These are phyloP conservation scores for Fonsecaea pugnacius DNA, from an alignment of 2,329 filamentous ascomycete genomes.

Conservation along the genomic window DNA sequence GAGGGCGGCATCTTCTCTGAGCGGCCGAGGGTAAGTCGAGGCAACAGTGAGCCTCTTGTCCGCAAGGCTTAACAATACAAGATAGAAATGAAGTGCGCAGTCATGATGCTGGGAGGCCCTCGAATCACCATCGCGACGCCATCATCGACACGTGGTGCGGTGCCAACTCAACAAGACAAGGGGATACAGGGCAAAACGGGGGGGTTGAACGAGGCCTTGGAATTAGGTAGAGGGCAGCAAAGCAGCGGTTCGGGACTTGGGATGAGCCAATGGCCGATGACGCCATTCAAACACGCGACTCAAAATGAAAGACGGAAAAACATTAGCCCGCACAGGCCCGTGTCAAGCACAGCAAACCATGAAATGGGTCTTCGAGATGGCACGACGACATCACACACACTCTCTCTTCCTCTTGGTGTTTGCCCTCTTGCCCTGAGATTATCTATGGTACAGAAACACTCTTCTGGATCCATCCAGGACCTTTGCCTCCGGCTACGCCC, in stretches of 20 bases:
- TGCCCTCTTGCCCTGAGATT: neutral
- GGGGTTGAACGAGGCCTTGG: neutral
- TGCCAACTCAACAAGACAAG: slow-evolving; percentile 4
- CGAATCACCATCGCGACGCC: slow-evolving; percentile 6
- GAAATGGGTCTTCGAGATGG: neutral
- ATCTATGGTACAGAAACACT: slow-evolving; percentile 21
- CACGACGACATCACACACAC: neutral
- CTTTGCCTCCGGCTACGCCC: neutral
- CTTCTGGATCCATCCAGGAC: slow-evolving; percentile 5
- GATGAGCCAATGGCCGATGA: slow-evolving; percentile 14
- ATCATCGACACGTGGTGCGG: slow-evolving; percentile 13
- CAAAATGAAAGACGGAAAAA: neutral
- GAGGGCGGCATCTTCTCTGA: slow-evolving; percentile 26
- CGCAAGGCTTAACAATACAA: slow-evolving; percentile 9
- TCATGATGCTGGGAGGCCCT: slow-evolving; percentile 15
- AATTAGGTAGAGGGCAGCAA: neutral
- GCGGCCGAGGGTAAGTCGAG: slow-evolving; percentile 7
- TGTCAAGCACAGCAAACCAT: neutral
- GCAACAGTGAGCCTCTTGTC: neutral
- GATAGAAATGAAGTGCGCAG: neutral
- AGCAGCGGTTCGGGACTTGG: slow-evolving; percentile 13
- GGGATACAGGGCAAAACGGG: slow-evolving; percentile 5
- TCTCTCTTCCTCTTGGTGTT: neutral
- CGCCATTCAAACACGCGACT: slow-evolving; percentile 8
- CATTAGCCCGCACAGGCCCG: neutral